Evolutionary conservation across 1,284 basidiomycete species (phyloP), one percentile per base, ranked within the genome.

Genomic region (Pseudozyma hubeiensis): DNA sequence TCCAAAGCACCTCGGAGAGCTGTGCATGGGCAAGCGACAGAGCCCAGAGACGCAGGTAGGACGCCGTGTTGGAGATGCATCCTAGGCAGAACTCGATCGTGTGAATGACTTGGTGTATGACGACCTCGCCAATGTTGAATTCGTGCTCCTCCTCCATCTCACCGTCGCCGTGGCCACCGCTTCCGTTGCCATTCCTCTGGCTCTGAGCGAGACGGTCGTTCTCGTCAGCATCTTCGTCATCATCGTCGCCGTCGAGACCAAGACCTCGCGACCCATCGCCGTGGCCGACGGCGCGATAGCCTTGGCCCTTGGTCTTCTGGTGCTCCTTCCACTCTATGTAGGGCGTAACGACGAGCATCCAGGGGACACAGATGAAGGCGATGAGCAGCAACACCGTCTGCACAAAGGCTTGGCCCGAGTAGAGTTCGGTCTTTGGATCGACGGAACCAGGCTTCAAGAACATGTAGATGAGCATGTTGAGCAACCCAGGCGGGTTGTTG

Each of bases 61-160:
- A 98, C 8, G 96, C 97, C 3, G 97, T 99, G 86, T 99, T 97
- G 74, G 97, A 99, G 84, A 99, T 97, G 86, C 96, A 97, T 19
- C 95, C 91, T 40, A 99, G 89, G 84, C 96, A 98, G 87, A 98
- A 99, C 87, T 99, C 97, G 62, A 77, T 77, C 33, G 78, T 77
- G 69, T 81, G 71, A 48, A 99, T 99, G 73, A 97, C 88, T 85
- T 98, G 96, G 87, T 99, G 94, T 65, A 99, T 93, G 44, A 97
- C 89, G 51, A 97, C 90, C 86, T 99, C 96, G 82, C 94, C 89
- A 85, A 98, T 93, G 83, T 97, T 94, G 84, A 88, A 88, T 37
- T 78, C 75, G 73, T 87, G 85, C 53, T 87, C 87, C 46, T 87
- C 87, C 47, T 79, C 90, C 62, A 89, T 90, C 53, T 90, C 90